phyloP scores from a whole-genome alignment of 177 flowering plant species.

The Vitis hybrid region DNA sequence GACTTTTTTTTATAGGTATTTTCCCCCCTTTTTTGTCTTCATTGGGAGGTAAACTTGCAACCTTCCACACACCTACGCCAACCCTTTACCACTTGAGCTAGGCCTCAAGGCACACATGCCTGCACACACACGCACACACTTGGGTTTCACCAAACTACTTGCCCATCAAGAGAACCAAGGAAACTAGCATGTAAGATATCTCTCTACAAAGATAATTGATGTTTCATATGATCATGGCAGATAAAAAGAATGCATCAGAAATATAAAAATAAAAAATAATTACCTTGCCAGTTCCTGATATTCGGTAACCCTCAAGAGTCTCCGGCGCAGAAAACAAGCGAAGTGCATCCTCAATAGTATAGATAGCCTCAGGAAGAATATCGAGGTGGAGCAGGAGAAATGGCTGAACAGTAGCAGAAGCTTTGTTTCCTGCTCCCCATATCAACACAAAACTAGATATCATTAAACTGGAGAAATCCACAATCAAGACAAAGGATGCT shows the following conservation, averaged over 20 bases:
- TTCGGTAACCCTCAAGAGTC: constrained; percentile 76
- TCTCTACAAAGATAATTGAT: too few species aligned
- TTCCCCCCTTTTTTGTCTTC: too few species aligned
- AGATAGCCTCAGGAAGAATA: constrained; percentile 70
- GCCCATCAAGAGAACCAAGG: too few species aligned
- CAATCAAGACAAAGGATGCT: neutral
- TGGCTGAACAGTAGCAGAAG: constrained; percentile 93
- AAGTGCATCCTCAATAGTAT: constrained; percentile 70
- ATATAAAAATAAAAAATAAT: neutral
- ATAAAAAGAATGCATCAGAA: neutral
- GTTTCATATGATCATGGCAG: neutral
- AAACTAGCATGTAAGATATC: too few species aligned
- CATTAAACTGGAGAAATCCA: neutral
- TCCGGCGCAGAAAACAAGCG: constrained; percentile 62
- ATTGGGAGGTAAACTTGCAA: too few species aligned
- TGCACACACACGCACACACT: too few species aligned
- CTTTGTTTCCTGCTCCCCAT: constrained; percentile 63
- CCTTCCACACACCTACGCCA: too few species aligned
- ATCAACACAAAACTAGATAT: neutral
- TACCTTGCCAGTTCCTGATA: constrained; percentile 81
- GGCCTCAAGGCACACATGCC: too few species aligned
- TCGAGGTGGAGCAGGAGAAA: constrained; percentile 89
- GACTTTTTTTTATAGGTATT: too few species aligned
- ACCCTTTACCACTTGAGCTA: too few species aligned
- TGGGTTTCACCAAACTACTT: too few species aligned